Conservation (phyloP, 23 red algal species). For the Gracilaria domingensis region DNA sequence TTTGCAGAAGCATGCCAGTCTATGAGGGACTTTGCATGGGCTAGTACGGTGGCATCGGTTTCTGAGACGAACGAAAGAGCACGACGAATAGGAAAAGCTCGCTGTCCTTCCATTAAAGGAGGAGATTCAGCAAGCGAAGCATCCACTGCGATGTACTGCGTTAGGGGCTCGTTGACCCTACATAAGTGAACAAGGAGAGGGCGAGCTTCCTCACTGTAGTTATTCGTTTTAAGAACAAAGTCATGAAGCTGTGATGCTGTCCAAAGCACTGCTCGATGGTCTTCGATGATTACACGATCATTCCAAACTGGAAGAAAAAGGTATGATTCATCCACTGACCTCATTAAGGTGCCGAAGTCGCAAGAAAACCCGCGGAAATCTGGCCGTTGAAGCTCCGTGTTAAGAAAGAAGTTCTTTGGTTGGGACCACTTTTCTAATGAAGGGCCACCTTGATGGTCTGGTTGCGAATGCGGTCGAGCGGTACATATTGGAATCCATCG, state of each 20-base stretch:
- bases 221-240: not conserved
- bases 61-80: constrained; percentile 33
- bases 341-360: constrained; percentile 6
- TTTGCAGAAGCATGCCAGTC: constrained; percentile 62
- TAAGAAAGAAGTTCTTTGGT: constrained; percentile 16
- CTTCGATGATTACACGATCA: constrained; percentile 7
- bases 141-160: constrained; percentile 13
- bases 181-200: not conserved
- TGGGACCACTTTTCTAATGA: not conserved
- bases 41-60: constrained; percentile 45
- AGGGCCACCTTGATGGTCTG: not conserved
- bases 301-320: constrained; percentile 25
- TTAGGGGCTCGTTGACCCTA: not conserved
- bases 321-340: not conserved
- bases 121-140: not conserved
- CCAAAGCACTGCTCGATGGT: not conserved
- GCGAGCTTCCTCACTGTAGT: not conserved
- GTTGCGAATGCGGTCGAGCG: not conserved
- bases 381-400: not conserved
- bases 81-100: not conserved
- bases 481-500: not conserved
- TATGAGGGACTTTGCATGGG: constrained; percentile 49
- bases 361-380: constrained; percentile 11
- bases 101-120: not conserved
- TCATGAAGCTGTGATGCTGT: not conserved